Base-by-base conservation (phyloP, 1,284 basidiomycete genomes). In the Sanghuangporus weigelae region DNA sequence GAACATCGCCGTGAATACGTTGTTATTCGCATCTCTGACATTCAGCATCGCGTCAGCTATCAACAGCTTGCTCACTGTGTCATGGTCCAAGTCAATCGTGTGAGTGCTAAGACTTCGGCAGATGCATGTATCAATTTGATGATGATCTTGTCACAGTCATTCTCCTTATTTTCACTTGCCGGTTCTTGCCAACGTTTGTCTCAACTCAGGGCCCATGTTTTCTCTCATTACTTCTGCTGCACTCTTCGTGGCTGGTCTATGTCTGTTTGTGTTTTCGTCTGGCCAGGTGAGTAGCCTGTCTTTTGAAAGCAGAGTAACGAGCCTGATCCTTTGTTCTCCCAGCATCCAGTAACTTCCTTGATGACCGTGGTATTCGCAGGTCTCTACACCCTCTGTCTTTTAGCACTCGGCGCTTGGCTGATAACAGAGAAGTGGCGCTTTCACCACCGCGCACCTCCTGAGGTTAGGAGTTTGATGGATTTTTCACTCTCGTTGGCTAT, bases 31-130 rank as follows among this genome's bases (percentile, higher is more conserved):
- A 7, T 63, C 61, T 16, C 38, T 63, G 19, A 50, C 57, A 21
- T 57, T 63, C 31, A 63, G 61, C 56, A 63, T 55, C 48, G 55
- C 44, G 26, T 63, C 61, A 14, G 55, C 61, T 21, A 35, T 63
- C 21, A 57, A 57, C 14, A 63, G 61, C 26, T 19, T 63, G n/a
- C 55, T 63, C 3, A 55, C 50, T 8, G 42, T 57, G 46, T 19
- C 61, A 21, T 63, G 61, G 61, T 36, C 23, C 7, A 39, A 46
- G 19, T 63, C 61, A 16, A 23, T 57, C 23, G 61, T 63, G 61
- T 63, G 19, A 26, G 56, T 46, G 7, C 35, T 19, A 36, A 8
- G 6, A 26, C 14, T 46, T 16, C n/a, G 16, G 31, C 49, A 8
- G 7, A n/a, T 14, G 10, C 49, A 23, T 23, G 8, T 26, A 11